These are phyloP conservation scores for Apiospora aurea DNA, from an alignment of 2,329 filamentous ascomycete genomes.

Conservation along the genomic window DNA sequence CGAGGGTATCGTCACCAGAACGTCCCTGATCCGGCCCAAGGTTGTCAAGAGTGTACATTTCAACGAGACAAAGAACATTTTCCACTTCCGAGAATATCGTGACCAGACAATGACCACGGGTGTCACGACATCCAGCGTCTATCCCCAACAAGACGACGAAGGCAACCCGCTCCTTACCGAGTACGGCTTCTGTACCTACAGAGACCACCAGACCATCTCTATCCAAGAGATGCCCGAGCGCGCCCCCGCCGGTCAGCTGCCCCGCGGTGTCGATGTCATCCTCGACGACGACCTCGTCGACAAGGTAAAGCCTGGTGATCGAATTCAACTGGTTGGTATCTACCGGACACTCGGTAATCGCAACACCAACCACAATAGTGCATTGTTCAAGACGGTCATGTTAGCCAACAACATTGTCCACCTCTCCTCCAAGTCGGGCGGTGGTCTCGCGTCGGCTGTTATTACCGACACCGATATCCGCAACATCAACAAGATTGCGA, in stretches of 20 bases:
- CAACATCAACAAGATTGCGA: conserved; percentile 97
- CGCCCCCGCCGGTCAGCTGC: conserved; percentile 92
- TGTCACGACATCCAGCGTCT: conserved; percentile 87
- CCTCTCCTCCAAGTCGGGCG: conserved; percentile 93
- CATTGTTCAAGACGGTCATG: conserved; percentile 92
- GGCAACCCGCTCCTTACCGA: conserved; percentile 93
- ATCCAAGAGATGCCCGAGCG: conserved; percentile 99
- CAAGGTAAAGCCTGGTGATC: conserved; percentile 91
- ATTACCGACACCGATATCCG: conserved; percentile 98
- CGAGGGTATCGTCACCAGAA: conserved; percentile 96
- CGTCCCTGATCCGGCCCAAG: conserved; percentile 93
- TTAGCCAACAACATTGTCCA: conserved; percentile 95
- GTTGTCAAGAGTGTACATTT: conserved; percentile 99
- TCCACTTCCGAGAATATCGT: conserved; percentile 87
- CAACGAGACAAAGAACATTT: conserved; percentile 85
- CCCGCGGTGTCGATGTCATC: conserved; percentile 94
- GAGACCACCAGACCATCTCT: conserved; percentile 96
- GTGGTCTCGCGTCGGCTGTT: conserved; percentile 86
- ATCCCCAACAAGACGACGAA: conserved; percentile 91
- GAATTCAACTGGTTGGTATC: conserved; percentile 95
- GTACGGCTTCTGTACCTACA: conserved; percentile 94
- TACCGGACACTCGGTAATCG: conserved; percentile 94
- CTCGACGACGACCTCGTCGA: conserved; percentile 97
- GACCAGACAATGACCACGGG: conserved; percentile 98
- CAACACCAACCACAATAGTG: conserved; percentile 88